These are phyloP conservation scores for Cucumis melo DNA, from an alignment of 306 rosid genomes.

Conservation along the genomic window DNA sequence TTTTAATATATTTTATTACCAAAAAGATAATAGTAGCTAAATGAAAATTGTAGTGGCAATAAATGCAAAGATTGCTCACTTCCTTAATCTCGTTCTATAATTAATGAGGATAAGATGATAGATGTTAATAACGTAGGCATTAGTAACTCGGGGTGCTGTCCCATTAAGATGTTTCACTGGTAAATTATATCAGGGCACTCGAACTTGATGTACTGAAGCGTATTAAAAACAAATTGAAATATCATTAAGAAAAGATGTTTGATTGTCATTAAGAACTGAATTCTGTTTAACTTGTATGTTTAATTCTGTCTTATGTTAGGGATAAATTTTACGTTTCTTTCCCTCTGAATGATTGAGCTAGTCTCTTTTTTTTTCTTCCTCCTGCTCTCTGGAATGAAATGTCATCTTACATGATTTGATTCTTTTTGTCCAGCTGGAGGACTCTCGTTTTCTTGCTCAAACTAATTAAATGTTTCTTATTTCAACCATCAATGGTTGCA, in stretches of 20 bases:
- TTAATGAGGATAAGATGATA: too few relatives aligned
- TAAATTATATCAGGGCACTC: background rate
- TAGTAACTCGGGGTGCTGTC: background rate
- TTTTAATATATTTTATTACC: too few relatives aligned
- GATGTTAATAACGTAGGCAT: background rate
- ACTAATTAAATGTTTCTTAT: background rate
- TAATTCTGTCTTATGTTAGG: background rate
- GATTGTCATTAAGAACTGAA: background rate
- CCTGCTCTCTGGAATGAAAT: background rate
- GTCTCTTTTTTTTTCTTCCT: too few relatives aligned
- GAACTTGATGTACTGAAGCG: background rate
- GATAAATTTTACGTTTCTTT: background rate
- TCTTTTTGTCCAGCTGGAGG: background rate
- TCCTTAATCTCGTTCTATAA: too few relatives aligned
- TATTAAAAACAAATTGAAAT: background rate
- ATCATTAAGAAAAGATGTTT: background rate
- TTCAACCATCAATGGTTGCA: background rate
- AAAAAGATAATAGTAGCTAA: too few relatives aligned
- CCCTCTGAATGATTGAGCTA: background rate
- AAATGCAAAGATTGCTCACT: too few relatives aligned
- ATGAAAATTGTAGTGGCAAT: too few relatives aligned
- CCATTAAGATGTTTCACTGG: background rate
- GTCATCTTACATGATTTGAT: background rate
- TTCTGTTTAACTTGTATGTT: background rate
- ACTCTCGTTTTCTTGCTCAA: background rate